Conservation (phyloP, 192 early-diverging fungal species). For the Podila clonocystis region DNA sequence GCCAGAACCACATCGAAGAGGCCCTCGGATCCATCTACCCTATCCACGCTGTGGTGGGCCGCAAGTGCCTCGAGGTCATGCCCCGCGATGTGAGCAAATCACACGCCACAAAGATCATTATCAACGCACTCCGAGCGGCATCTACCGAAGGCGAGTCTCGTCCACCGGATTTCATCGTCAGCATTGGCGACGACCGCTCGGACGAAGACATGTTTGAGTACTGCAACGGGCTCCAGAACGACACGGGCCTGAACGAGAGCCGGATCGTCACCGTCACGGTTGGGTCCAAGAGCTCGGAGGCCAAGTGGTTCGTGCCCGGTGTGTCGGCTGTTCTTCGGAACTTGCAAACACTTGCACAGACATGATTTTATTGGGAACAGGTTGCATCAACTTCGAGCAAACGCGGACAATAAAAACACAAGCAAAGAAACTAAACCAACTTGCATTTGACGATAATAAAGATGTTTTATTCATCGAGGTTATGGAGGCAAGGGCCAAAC, state of each 20-base stretch:
- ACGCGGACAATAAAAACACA: too few relatives aligned
- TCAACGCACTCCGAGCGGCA: conserved; percentile 54
- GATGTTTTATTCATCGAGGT: too few relatives aligned
- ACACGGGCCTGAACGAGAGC: conserved; percentile 12
- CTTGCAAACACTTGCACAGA: conserved; percentile 10
- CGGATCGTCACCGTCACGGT: conserved; percentile 62
- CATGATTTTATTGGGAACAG: too few relatives aligned
- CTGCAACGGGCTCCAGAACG: conserved; percentile 54
- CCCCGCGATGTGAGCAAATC: conserved; percentile 79
- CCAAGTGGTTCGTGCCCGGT: conserved; percentile 61
- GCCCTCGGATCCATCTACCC: conserved; percentile 72
- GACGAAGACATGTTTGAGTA: conserved; percentile 88
- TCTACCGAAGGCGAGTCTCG: neutral
- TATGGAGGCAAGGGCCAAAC: too few relatives aligned
- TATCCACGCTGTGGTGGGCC: conserved; percentile 73
- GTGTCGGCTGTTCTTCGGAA: conserved; percentile 40
- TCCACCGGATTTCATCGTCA: conserved; percentile 69
- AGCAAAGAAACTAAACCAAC: too few relatives aligned
- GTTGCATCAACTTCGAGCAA: too few relatives aligned
- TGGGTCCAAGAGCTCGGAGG: conserved; percentile 64
- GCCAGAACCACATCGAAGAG: conserved; percentile 85
- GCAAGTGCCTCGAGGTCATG: conserved; percentile 76
- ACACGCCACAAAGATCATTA: conserved; percentile 63
- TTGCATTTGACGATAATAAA: too few relatives aligned
- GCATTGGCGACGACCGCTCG: conserved; percentile 79